These are phyloP conservation scores for Myxozyma nipponensis DNA, from an alignment of 805 yeast genomes.

Conservation along the genomic window DNA sequence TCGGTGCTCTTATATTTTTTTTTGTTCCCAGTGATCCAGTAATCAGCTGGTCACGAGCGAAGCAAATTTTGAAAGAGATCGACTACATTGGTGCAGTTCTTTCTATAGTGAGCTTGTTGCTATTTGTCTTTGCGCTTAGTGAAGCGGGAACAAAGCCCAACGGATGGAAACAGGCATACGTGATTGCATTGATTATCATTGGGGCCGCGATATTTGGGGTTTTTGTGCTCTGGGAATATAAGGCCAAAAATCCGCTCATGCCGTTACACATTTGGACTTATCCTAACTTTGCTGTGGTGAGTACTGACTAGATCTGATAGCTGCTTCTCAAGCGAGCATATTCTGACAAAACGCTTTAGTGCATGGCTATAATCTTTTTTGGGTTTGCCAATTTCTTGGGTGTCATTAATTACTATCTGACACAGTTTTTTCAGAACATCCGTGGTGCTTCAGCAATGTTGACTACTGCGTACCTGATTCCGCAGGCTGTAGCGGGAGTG, in stretches of 20 bases:
- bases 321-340: not conserved
- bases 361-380: slow-evolving; percentile 39
- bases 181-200: slow-evolving; percentile 43
- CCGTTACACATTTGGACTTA: slow-evolving; percentile 45
- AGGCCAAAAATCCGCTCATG: slow-evolving; percentile 43
- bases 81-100: slow-evolving; percentile 47
- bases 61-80: slow-evolving; percentile 40
- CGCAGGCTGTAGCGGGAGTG: slow-evolving; percentile 44
- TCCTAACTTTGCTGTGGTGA: slow-evolving; percentile 38
- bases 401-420: slow-evolving; percentile 40
- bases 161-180: slow-evolving; percentile 48
- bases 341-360: not conserved
- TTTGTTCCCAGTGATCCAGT: slow-evolving; percentile 41
- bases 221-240: slow-evolving; percentile 42
- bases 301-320: not conserved
- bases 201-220: slow-evolving; percentile 39
- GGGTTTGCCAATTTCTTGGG: slow-evolving; percentile 46
- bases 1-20: slow-evolving; percentile 33
- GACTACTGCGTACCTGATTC: slow-evolving; percentile 44
- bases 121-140: slow-evolving; percentile 46
- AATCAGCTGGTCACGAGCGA: slow-evolving; percentile 28
- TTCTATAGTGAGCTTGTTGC: slow-evolving; percentile 41
- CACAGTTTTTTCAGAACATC: slow-evolving; percentile 45
- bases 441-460: slow-evolving; percentile 40
- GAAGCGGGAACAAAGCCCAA: slow-evolving; percentile 41